Percentiles rank a stretch among this genome's conserved stretches.
phyloP scores from a whole-genome alignment of 2,329 filamentous ascomycete genomes.

The Penicillium sp. region DNA sequence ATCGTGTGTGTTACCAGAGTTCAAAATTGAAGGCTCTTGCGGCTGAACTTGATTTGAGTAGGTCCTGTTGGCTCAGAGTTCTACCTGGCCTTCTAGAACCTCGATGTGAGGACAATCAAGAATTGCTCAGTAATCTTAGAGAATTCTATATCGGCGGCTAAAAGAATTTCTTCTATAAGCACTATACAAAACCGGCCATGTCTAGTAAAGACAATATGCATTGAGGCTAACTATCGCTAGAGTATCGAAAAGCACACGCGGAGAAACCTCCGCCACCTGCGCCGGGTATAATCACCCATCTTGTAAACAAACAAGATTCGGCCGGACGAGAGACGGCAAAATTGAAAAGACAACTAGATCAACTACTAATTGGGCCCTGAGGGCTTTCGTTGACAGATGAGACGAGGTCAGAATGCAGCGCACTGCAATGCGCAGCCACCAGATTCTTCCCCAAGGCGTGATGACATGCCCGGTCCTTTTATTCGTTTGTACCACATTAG shows the following conservation, averaged over 20 bases:
- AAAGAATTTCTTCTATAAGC: background rate
- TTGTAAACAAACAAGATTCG: constrained; percentile 23
- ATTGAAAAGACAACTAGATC: constrained; percentile 22
- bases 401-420: constrained; percentile 23
- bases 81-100: background rate
- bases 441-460: background rate
- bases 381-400: constrained; percentile 23
- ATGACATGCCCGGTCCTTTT: constrained; percentile 9
- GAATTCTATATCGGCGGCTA: background rate
- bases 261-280: constrained; percentile 11
- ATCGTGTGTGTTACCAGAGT: background rate
- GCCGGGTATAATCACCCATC: constrained; percentile 25
- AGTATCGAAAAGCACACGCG: constrained; percentile 15
- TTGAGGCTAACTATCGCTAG: constrained; percentile 16
- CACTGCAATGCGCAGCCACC: constrained; percentile 15
- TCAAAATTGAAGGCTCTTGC: background rate
- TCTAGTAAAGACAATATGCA: constrained; percentile 11
- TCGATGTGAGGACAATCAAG: background rate
- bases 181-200: background rate
- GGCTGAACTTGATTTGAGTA: background rate
- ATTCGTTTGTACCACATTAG: constrained; percentile 14
- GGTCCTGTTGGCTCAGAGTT: background rate
- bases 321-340: constrained; percentile 19
- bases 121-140: background rate
- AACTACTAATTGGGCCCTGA: constrained; percentile 25